phyloP scores from a whole-genome alignment of 2,329 filamentous ascomycete species.

The Neonectria ditissima region DNA sequence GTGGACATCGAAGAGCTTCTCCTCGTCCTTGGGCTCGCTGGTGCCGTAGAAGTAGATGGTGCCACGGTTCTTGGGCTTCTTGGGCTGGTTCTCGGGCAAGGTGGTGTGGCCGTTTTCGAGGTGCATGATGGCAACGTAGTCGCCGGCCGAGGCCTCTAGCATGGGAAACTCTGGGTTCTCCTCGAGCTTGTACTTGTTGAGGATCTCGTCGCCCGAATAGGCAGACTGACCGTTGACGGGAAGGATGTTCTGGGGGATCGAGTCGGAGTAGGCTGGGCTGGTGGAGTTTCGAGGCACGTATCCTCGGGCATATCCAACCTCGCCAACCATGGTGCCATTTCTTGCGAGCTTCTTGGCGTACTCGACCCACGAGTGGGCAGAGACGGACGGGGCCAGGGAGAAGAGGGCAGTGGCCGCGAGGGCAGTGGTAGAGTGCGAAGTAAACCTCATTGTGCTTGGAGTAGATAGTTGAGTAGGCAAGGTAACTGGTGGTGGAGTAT shows the following conservation, averaged over 20 bases:
- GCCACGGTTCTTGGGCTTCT: conserved; percentile 74
- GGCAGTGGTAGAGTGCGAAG: conserved; percentile 32
- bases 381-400: conserved; percentile 46
- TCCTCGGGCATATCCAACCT: conserved; percentile 80
- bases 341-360: conserved; percentile 75
- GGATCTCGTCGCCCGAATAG: conserved; percentile 71
- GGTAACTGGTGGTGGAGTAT: conserved; percentile 16
- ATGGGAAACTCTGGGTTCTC: conserved; percentile 67
- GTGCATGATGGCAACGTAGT: conserved; percentile 75
- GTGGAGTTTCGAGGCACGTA: conserved; percentile 67
- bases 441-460: conserved; percentile 39
- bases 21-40: conserved; percentile 63
- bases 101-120: conserved; percentile 84
- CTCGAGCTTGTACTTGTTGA: conserved; percentile 52
- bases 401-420: conserved; percentile 45
- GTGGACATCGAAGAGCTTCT: conserved; percentile 73
- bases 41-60: conserved; percentile 83
- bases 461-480: neutral
- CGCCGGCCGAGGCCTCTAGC: conserved; percentile 70
- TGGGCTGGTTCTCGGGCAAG: conserved; percentile 63
- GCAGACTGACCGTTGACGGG: conserved; percentile 71
- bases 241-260: conserved; percentile 71
- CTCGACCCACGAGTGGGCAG: conserved; percentile 87
- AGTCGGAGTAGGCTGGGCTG: conserved; percentile 67
- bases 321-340: conserved; percentile 79